Evolutionary conservation across 108 stramenopile genomes (phyloP), one percentile per base, ranked within the genome.

Genomic region (Cyclotella sp.): DNA sequence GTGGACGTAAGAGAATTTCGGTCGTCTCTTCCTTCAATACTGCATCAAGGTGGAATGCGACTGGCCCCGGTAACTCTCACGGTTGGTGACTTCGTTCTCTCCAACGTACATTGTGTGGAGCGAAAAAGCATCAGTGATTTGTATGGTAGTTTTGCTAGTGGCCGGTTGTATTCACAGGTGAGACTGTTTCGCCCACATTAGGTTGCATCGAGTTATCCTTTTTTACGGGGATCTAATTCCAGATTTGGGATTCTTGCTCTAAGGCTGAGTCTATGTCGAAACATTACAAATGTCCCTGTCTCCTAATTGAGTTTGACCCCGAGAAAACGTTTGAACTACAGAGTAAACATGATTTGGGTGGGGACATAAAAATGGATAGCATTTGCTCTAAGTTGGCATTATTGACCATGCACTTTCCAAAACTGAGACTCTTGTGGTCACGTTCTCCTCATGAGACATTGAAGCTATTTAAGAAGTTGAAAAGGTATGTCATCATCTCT

Each of bases 1-100:
- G 98, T 98, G 8, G 99, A 99, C 81, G 93, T 98, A 29, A 88
- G 99, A 40, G 99, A 99, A 79, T 99, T 99, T 70, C 85, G 99
- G n/a, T 90, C 96, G 27, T 81, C 93, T 6, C 75, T 99, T 44
- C 99, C 99, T 0, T 96, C 93, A n/a, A 91, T 98, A 59, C 84
- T 99, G 51, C 97, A 99, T 82, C 87, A 95, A 81, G 93, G 89
- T 16, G 97, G 97, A 18, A 90, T 97, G 87, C 71, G 88, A 27
- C 61, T 99, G 34, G 91, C 91, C 18, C 97, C 99, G 4, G 87
- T 91, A 26, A 98, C 97, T 24, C 78, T 99, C 13, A 86, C 86
- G 18, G 96, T 99, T 8, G 98, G 99, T 9, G 99, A 99, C 81
- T 99, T 94, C 64, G 94, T 99, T 6, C 79, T 99, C 59, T 91